Evolutionary conservation across 257 asterid genomes (phyloP).

Genomic region (Gentiana straminea): DNA sequence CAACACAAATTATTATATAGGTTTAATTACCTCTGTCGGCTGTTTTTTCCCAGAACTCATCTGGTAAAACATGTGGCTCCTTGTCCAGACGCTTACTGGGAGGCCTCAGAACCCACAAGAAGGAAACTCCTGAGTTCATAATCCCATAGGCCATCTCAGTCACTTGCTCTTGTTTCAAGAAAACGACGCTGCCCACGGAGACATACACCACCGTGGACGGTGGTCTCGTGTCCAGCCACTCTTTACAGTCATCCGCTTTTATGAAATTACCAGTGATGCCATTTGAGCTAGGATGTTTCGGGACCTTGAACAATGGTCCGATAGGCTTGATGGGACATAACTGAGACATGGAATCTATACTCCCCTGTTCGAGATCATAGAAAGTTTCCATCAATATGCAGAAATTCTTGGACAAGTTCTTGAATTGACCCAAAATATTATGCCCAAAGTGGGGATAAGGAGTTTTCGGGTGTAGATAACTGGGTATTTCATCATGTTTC

Average conservation of each 20-base stretch:
- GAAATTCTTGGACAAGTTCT: not conserved
- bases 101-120: slow-evolving; percentile 59
- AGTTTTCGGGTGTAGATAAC: slow-evolving; percentile 40
- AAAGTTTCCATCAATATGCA: slow-evolving; percentile 65
- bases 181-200: too few species aligned
- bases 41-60: slow-evolving; percentile 34
- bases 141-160: too few species aligned
- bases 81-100: slow-evolving; percentile 5
- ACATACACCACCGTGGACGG: too few species aligned
- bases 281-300: not conserved
- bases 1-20: too few species aligned
- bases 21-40: slow-evolving; percentile 17
- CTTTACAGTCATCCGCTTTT: slow-evolving; percentile 33
- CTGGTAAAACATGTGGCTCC: slow-evolving; percentile 34
- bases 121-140: slow-evolving; percentile 29
- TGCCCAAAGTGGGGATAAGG: slow-evolving; percentile 18
- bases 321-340: too few species aligned
- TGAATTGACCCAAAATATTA: slow-evolving; percentile 7
- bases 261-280: slow-evolving; percentile 30
- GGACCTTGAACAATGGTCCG: not conserved
- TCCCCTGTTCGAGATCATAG: slow-evolving; percentile 39
- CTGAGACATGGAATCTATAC: slow-evolving; percentile 8
- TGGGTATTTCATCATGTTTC: slow-evolving; percentile 56
- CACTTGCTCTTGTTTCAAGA: too few species aligned
- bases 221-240: slow-evolving; percentile 20